Base-by-base conservation (phyloP, 164 flowering plant species). In the Vitis riparia region DNA sequence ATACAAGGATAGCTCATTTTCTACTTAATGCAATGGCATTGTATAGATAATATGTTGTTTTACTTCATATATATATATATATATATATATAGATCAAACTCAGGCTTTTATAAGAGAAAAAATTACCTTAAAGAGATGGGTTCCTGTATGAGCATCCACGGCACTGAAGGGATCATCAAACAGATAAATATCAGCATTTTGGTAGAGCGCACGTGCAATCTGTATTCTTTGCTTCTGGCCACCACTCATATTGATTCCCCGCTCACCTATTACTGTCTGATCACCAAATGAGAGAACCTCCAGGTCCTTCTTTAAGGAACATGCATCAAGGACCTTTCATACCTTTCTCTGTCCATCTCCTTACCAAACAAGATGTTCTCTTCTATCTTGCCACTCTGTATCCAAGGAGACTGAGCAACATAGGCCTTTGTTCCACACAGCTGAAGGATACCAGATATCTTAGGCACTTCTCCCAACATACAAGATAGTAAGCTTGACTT, bases 401-500 rank as follows among this genome's bases (percentile, higher is more conserved):
- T 85, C 88, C 86, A 85, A 0, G 88, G 72, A 3, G 79, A 75
- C 65, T 84, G 87, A 44, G 23, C 23, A 16, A 81, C 88, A 68
- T 80, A 81, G 0, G 83, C 83, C 76, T 71, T 77, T 13, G 70
- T 66, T 19, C 88, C 88, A 57, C 80, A 63, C 58, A 88, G 12
- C 59, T 67, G 73, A 59, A 85, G 29, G 3, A 59, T 60, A 32
- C 92, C 92, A 48, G 87, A 80, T 2, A 80, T 30, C 68, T 77
- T 80, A 2, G 85, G 83, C 11, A 88, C 57, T 68, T 88, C 92
- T 14, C 92, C 92, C 48, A 88, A 63, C 13, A 88, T 85, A 72
- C 86, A 76, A 0, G 88, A 83, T 10, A 88, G 82, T 23, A 88
- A 74, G 71, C 82, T 87, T 32, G 92, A 87, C 73, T 88, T 87